Conservation (phyloP, 352 stramenopile genomes). For the Globisporangium apiculatum region DNA sequence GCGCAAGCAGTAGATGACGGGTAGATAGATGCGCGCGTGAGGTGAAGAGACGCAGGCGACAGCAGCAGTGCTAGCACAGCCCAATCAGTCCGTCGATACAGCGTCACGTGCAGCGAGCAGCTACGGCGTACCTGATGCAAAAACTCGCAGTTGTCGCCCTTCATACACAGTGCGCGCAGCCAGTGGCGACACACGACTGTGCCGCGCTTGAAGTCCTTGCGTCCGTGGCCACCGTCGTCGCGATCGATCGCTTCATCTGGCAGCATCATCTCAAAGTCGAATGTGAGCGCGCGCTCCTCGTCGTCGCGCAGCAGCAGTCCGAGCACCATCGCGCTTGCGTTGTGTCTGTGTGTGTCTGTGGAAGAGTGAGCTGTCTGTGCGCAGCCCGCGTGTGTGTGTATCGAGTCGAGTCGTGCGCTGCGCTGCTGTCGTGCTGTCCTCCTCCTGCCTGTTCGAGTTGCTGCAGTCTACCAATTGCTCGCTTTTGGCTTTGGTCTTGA, state of each 20-base stretch:
- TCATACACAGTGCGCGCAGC: slow-evolving; percentile 97
- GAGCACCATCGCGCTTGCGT: slow-evolving; percentile 55
- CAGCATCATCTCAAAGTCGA: slow-evolving; percentile 81
- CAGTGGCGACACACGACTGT: slow-evolving; percentile 98
- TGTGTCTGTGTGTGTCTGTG: background rate
- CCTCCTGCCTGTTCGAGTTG: no score
- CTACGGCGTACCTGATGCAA: slow-evolving; percentile 63
- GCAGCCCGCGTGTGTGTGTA: background rate
- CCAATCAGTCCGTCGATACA: background rate
- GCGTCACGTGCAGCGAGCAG: background rate
- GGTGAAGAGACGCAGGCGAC: background rate
- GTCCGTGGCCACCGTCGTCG: slow-evolving; percentile 24
- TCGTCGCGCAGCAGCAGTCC: slow-evolving; percentile 71
- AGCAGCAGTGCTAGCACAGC: background rate
- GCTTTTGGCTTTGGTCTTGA: no score
- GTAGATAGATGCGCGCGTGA: no score
- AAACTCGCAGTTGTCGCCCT: slow-evolving; percentile 96
- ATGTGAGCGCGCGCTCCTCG: slow-evolving; percentile 68
- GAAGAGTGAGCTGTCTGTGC: background rate
- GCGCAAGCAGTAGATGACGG: no score
- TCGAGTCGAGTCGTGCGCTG: background rate
- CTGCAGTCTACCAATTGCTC: no score
- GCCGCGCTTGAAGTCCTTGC: slow-evolving; percentile 88
- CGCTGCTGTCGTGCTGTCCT: no score
- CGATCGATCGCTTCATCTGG: slow-evolving; percentile 51